Base-by-base conservation (phyloP, 345 rosid species). In the Dipteronia sinensis region DNA sequence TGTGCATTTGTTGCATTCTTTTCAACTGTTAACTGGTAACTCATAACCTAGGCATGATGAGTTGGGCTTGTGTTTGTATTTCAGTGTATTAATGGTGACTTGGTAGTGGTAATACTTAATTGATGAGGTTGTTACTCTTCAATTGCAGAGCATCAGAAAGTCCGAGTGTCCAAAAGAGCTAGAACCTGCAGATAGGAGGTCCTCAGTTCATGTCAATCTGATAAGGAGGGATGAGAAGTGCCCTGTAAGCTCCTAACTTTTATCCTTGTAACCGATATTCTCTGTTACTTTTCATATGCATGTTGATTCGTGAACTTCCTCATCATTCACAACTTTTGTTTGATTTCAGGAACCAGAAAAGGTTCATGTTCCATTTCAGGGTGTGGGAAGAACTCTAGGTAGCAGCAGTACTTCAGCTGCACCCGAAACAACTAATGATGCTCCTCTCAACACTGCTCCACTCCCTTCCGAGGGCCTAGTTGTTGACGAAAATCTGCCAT, bases 161-260 rank as follows among this genome's bases (percentile, higher is more conserved):
- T 95, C 98, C 59, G 99, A 95, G 86, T 95, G 99, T 71, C 99
- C 99, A 1, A 91, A 88, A 78, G 99, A 92, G 89, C 99, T 95
- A 40, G 98, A 93, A 87, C 98, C 98, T 81, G 91, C 85, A 0
- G 98, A 93, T 86, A 86, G 85, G 74, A 92, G 92, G 84, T 85
- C 99, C 63, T 78, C 89, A 0, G 94, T 95, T 61, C 94, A 90
- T 83, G 98, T 93, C 61, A 95, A 93, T 83, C 88, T 95, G 81
- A 91, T 93, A 65, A 87, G 93, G 83, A 89, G 89, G 85, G 95
- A 90, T 0, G 90, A 86, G 84, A 85, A 87, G 12, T 88, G 85
- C 81, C 97, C 94, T 11, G 98, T 94, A 79, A 91, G 97, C 82
- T 20, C 49, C 5, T 3, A 25, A 75, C 49, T 61, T 19, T 72